Percentiles rank a stretch among this genome's conserved stretches.
phyloP scores from a whole-genome alignment of 169 alveolate species.

The Plasmodium knowlesi region DNA sequence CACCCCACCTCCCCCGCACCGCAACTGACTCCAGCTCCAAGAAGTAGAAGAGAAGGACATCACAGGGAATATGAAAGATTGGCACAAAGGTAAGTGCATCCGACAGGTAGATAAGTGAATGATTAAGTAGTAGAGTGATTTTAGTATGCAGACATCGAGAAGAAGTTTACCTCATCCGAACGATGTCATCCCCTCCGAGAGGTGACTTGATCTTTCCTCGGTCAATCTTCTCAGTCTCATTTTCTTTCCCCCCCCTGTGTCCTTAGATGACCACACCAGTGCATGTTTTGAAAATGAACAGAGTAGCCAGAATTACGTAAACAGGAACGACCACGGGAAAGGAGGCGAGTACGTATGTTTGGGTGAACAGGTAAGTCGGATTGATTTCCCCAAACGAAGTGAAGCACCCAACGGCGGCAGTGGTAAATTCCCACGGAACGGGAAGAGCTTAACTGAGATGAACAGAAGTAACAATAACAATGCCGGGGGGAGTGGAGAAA shows the following conservation, averaged over 20 bases:
- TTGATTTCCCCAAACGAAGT: background rate
- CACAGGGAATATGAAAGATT: constrained; percentile 48
- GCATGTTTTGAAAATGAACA: constrained; percentile 14
- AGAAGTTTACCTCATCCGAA: background rate
- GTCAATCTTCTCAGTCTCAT: background rate
- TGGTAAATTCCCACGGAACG: background rate
- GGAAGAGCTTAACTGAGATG: background rate
- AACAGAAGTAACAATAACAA: background rate
- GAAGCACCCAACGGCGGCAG: background rate
- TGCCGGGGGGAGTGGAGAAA: background rate
- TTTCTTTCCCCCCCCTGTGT: background rate
- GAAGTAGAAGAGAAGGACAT: constrained; percentile 15
- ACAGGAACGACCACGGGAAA: background rate
- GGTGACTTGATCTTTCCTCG: background rate
- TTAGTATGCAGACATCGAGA: background rate
- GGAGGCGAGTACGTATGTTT: background rate
- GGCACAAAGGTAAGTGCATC: constrained; percentile 17
- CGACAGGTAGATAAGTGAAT: too few relatives aligned
- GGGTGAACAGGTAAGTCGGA: background rate
- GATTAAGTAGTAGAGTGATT: background rate
- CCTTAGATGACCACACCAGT: constrained; percentile 25
- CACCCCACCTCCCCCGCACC: background rate
- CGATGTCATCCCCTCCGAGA: background rate
- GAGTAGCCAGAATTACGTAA: background rate
- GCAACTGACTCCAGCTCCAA: background rate